phyloP scores from a whole-genome alignment of 495 filamentous ascomycete genomes.

The Evansstolkia leycettana region DNA sequence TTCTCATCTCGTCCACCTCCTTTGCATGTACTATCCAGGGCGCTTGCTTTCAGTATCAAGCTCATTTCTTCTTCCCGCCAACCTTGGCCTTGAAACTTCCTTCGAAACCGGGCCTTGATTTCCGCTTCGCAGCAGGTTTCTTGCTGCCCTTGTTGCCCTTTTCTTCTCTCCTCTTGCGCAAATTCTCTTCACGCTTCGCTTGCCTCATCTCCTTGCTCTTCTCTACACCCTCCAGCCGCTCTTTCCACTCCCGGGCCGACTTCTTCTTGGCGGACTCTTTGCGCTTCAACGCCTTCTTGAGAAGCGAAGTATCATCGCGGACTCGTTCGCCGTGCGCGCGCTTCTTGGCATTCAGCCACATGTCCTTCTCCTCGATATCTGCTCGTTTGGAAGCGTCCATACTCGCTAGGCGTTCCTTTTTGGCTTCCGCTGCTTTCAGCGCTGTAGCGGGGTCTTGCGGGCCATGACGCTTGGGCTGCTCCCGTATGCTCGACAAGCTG shows the following conservation, averaged over 20 bases:
- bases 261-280: constrained; percentile 83
- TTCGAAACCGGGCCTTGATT: constrained; percentile 75
- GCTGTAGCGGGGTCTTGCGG: constrained; percentile 70
- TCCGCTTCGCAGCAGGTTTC: constrained; percentile 39
- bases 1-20: neutral
- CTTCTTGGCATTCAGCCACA: constrained; percentile 85
- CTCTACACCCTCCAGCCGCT: constrained; percentile 61
- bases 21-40: constrained; percentile 1
- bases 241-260: constrained; percentile 81
- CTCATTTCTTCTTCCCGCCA: constrained; percentile 33
- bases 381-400: constrained; percentile 68
- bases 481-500: constrained; percentile 47
- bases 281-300: constrained; percentile 92
- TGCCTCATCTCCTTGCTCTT: constrained; percentile 68
- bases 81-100: constrained; percentile 65
- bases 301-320: constrained; percentile 71
- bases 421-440: constrained; percentile 55
- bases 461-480: constrained; percentile 53
- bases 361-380: constrained; percentile 83
- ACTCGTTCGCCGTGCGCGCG: constrained; percentile 83
- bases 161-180: constrained; percentile 70
- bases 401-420: constrained; percentile 54
- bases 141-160: constrained; percentile 55
- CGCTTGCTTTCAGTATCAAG: neutral
- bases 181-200: constrained; percentile 80